Percentiles rank a stretch among this genome's conserved stretches.
These are phyloP conservation scores for Penicillium sclerotigenum DNA, from an alignment of 2,329 filamentous ascomycete species.

Conservation along the genomic window DNA sequence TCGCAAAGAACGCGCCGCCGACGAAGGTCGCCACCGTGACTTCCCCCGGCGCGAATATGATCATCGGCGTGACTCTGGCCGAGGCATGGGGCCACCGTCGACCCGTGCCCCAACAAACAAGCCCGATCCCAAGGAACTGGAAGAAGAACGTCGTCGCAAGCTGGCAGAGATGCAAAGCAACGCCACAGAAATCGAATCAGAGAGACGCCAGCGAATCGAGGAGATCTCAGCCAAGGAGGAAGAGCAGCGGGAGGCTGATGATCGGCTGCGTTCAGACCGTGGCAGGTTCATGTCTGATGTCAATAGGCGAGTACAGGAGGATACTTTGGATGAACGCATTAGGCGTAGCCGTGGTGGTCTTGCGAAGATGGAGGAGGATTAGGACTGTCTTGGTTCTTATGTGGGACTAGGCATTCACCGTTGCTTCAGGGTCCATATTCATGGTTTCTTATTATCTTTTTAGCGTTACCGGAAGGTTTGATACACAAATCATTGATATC, in stretches of 20 bases:
- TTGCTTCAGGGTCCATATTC: neutral
- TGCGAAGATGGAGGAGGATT: constrained; percentile 30
- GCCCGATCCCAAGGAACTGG: constrained; percentile 24
- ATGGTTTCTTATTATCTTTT: neutral
- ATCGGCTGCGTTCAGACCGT: constrained; percentile 42
- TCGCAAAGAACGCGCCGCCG: constrained; percentile 5
- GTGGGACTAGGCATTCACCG: neutral
- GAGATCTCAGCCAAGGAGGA: constrained; percentile 65
- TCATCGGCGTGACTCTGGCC: constrained; percentile 16
- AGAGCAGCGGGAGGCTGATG: constrained; percentile 63
- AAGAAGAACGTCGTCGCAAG: constrained; percentile 45
- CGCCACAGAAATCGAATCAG: constrained; percentile 66
- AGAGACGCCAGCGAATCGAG: constrained; percentile 65
- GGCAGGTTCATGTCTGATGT: constrained; percentile 36
- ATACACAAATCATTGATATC: constrained; percentile 1
- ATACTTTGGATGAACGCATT: constrained; percentile 37
- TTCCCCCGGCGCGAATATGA: constrained; percentile 22
- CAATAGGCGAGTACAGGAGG: constrained; percentile 34
- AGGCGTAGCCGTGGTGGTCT: constrained; percentile 35
- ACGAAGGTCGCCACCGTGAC: constrained; percentile 20
- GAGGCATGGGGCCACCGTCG: constrained; percentile 15
- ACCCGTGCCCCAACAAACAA: constrained; percentile 15
- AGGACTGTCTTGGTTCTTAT: neutral
- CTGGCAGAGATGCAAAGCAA: constrained; percentile 71
- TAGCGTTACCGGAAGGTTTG: constrained; percentile 2